Percentiles rank a stretch among this genome's conserved stretches.
These are phyloP conservation scores for Flaveria linearis DNA, from an alignment of 129 eudicot genomes.

Conservation along the genomic window DNA sequence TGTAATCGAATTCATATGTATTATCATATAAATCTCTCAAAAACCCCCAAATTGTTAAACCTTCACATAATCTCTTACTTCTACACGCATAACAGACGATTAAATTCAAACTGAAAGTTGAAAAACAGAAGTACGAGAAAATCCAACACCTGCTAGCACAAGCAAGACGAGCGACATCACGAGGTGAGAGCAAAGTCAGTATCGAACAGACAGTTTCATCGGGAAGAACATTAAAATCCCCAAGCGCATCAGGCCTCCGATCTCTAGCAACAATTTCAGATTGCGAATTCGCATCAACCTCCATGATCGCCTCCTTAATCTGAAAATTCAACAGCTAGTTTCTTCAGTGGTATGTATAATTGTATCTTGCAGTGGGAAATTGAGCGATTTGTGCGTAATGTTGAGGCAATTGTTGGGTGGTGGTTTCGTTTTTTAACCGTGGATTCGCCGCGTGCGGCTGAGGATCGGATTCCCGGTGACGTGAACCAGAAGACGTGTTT, in stretches of 20 bases:
- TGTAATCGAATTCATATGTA: neutral
- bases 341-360: slow-evolving; percentile 17
- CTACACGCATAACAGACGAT: no score
- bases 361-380: neutral
- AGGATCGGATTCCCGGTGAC: slow-evolving; percentile 38
- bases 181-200: slow-evolving; percentile 56
- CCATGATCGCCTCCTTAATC: slow-evolving; percentile 33
- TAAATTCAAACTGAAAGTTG: neutral
- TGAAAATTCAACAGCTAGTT: neutral
- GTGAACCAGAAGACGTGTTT: slow-evolving; percentile 20
- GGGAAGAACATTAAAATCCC: slow-evolving; percentile 54
- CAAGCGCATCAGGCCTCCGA: slow-evolving; percentile 75
- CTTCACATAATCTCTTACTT: neutral
- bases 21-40: neutral
- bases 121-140: neutral
- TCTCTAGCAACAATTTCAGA: slow-evolving; percentile 36
- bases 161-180: slow-evolving; percentile 79
- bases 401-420: slow-evolving; percentile 33
- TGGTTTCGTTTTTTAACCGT: slow-evolving; percentile 24
- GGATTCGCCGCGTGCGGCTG: slow-evolving; percentile 38
- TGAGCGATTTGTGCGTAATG: slow-evolving; percentile 30
- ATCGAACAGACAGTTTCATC: slow-evolving; percentile 68
- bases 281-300: slow-evolving; percentile 24
- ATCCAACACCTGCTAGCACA: slow-evolving; percentile 73
- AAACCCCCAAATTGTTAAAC: neutral